Evolutionary conservation across 345 rosid species (phyloP), one percentile per base, ranked within the genome.

Genomic region (Draba incana): DNA sequence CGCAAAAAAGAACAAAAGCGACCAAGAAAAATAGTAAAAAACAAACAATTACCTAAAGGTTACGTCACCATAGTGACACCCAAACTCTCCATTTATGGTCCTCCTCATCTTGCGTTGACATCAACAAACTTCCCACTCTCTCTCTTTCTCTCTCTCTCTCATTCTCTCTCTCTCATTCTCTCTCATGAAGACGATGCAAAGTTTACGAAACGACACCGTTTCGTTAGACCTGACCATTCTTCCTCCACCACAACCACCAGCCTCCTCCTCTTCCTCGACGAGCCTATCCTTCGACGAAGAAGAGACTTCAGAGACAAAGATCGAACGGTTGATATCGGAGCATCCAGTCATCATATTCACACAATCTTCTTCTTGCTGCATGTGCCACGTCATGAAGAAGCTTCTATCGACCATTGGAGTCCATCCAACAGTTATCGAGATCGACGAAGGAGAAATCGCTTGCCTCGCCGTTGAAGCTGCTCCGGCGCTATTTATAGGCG

Each of bases 311-410:
- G 96, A 86, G 78, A 55, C 80, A 0, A 75, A 83, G 67, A 86
- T 93, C 87, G 93, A 57, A 47, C 92, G 97, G 30, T 81, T 93
- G 38, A 88, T 90, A 55, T 75, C 94, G 2, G 98, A 93, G 80
- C 89, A 93, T 75, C 97, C 97, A 0, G 98, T 93, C 12, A 83
- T 93, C 77, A 93, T 93, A 63, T 93, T 93, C 85, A 88, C 88
- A 66, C 80, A 88, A 25, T 79, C 94, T 2, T 68, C 78, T 10
- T 82, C 98, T 0, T 93, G 94, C 64, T 93, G 91, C 87, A 93
- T 93, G 98, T 88, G 98, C 79, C 98, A 90, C 74, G 96, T 88
- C 79, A 93, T 93, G 94, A 88, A 82, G 75, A 86, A 81, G 58
- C 91, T 93, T 57, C 74, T 93, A 20, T 78, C 85, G 49, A 78